Evolutionary conservation across 352 stramenopile genomes (phyloP).

Genomic region (Globisporangium cystogenes): DNA sequence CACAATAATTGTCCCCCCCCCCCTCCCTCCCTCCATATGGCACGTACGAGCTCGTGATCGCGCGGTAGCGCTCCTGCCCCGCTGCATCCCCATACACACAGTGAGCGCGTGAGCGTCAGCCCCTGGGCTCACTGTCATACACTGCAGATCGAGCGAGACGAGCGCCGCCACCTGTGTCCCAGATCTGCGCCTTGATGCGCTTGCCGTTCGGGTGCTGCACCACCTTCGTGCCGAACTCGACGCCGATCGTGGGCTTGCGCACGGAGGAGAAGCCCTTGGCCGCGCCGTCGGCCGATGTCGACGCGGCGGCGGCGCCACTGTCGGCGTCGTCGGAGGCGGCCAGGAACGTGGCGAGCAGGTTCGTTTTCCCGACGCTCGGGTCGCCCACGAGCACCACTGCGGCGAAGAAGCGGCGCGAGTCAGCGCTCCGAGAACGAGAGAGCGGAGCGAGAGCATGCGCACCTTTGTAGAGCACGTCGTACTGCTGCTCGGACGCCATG

Average conservation of each 20-base stretch:
- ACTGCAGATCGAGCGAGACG: not conserved
- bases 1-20: not conserved
- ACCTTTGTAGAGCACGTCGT: slow-evolving; percentile 83
- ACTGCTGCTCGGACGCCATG: slow-evolving; percentile 47
- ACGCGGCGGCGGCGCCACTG: slow-evolving; percentile 1
- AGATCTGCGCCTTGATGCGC: slow-evolving; percentile 82
- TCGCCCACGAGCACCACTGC: slow-evolving; percentile 76
- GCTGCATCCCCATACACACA: slow-evolving; percentile 14
- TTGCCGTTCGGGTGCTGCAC: slow-evolving; percentile 69
- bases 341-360: slow-evolving; percentile 82
- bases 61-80: slow-evolving; percentile 74
- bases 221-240: slow-evolving; percentile 81
- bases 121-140: not conserved
- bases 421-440: not conserved
- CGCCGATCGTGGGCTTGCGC: slow-evolving; percentile 72
- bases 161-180: slow-evolving; percentile 47
- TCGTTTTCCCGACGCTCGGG: slow-evolving; percentile 89
- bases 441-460: not conserved
- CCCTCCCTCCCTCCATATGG: too few relatives aligned
- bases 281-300: slow-evolving; percentile 13
- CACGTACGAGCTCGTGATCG: slow-evolving; percentile 75
- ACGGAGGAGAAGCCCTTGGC: slow-evolving; percentile 44
- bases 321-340: slow-evolving; percentile 21
- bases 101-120: not conserved
- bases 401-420: not conserved